Base-by-base conservation (phyloP, 2,329 filamentous ascomycete genomes). In the Tolypocladium cylindrosporum region DNA sequence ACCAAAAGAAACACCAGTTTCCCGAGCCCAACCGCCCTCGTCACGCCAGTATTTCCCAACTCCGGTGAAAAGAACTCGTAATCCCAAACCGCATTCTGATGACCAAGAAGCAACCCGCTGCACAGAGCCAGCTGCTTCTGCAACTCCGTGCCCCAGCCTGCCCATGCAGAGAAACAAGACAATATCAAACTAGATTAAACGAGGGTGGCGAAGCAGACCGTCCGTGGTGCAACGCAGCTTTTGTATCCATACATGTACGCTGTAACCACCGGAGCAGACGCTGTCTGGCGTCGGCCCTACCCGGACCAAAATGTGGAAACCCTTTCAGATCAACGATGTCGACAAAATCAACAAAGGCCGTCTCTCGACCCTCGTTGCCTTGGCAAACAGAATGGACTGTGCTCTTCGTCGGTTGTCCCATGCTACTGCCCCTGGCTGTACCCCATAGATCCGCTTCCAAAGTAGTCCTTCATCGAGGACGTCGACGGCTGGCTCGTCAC, bases 391-490 rank as follows among this genome's bases (percentile, higher is more conserved):
- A 31, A 48, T 19, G 21, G 24, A 31, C 24, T 6, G 6, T 48
- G 13, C 43, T 48, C 21, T 31, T 48, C 14, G 27, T 34, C 8
- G 16, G 3, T 10, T n/a, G 45, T 11, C 14, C 27, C 24, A 34
- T 48, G 24, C 61, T 59, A 52, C 55, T 31, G 50, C 55, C 55
- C 37, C 52, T 58, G 58, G 37, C 55, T 56, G 54, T 64, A 66
- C 34, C 62, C 61, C 43, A 68, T 60, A n/a, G 70, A 62, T 8
- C 71, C 68, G 54, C 71, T 69, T 19, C 71, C 69, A 61, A 79
- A 80, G 0, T 71, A 70, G 59, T 78, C 77, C 57, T 76, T 70
- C 68, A 79, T 76, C 11, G 77, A 74, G 5, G 77, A 77, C 60
- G 75, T 68, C 14, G 72, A 51, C 14, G 61, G 69, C 21, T 72